Base-by-base conservation (phyloP, 352 stramenopile species). In the Phytophthora chlamydospora region DNA sequence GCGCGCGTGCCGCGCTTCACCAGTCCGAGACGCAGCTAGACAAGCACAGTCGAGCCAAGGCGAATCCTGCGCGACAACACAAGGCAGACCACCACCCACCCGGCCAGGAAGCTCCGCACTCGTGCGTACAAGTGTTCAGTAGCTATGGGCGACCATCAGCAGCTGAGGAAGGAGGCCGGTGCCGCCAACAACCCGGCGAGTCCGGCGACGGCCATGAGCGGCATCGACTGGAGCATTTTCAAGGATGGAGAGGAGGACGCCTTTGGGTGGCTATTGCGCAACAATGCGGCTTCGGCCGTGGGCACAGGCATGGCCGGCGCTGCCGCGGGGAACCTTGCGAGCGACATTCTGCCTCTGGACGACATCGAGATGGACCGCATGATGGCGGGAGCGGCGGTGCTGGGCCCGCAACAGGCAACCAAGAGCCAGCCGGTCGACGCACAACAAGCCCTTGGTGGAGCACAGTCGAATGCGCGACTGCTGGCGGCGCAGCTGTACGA, bases 221-320 rank as follows among this genome's bases (percentile, higher is more conserved):
- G 80, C 60, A 83, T 87, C 48, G 80, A 89, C 63, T 89, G 77
- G 77, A 83, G 71, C 62, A 84, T 89, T 51, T 89, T 89, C 61
- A 78, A 80, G 40, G 80, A 89, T 62, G 60, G 68, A 54, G 75
- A 87, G 42, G 77, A 87, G 38, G 75, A 84, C 52, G 53, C 77
- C 13, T 87, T 89, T 58, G 63, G 71, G 6, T 89, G 80, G 80
- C 71, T 89, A 6, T 60, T 83, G 64, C 70, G 75, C 42, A 76
- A 73, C 16, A 80, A 76, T 50, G 39, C 41, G 16, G 29, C 16
- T 4, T 33, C 21, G 36, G 14, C 32, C 2, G 13, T 32, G 6
- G 43, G 33, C 19, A 34, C n/a, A 12, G 52, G n/a, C 7, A 33
- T 58, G 16, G 39, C 43, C 33, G 6, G n/a, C 2, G 35, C 4